A percentile compares a stretch with the other conserved stretches of the same genome.
Evolutionary conservation across 192 early-diverging fungal species (phyloP).

Genomic region (Bifiguratus adelaidae): DNA sequence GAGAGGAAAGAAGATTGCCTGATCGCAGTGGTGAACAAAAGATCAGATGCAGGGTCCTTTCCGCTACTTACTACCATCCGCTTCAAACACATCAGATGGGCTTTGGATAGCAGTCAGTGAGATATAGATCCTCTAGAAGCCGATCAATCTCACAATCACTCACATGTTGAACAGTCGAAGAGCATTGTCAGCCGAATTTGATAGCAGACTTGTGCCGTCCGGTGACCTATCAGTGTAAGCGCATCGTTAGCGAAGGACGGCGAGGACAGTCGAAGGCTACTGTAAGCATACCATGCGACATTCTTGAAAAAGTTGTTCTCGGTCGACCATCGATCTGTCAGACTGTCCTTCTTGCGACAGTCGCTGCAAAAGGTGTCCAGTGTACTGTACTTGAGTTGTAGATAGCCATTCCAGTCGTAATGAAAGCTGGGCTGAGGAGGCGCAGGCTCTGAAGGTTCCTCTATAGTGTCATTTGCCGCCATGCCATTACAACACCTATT

Average conservation of each 20-base stretch:
- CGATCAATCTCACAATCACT: background rate
- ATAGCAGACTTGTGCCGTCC: slow-evolving; percentile 50
- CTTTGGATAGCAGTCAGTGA: background rate
- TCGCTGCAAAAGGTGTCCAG: no score
- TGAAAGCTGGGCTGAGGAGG: no score
- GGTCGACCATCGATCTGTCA: no score
- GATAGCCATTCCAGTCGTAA: no score
- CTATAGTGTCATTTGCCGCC: no score
- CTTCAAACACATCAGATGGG: slow-evolving; percentile 3
- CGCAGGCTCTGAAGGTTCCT: no score
- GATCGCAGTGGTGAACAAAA: background rate
- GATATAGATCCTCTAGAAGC: background rate
- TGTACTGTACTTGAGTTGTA: no score
- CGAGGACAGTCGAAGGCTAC: no score
- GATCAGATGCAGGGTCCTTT: background rate
- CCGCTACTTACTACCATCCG: slow-evolving; percentile 8
- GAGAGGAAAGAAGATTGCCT: background rate
- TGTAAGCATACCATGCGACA: slow-evolving; percentile 45
- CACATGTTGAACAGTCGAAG: slow-evolving; percentile 45
- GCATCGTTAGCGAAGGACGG: no score
- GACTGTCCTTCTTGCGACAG: no score
- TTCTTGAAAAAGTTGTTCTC: slow-evolving; percentile 54
- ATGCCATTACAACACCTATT: no score
- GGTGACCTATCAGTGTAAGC: slow-evolving; percentile 67
- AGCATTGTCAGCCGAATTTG: slow-evolving; percentile 49